Evolutionary conservation across 1,284 basidiomycete genomes (phyloP).

Genomic region (Mycosarcoma mackinlayi): DNA sequence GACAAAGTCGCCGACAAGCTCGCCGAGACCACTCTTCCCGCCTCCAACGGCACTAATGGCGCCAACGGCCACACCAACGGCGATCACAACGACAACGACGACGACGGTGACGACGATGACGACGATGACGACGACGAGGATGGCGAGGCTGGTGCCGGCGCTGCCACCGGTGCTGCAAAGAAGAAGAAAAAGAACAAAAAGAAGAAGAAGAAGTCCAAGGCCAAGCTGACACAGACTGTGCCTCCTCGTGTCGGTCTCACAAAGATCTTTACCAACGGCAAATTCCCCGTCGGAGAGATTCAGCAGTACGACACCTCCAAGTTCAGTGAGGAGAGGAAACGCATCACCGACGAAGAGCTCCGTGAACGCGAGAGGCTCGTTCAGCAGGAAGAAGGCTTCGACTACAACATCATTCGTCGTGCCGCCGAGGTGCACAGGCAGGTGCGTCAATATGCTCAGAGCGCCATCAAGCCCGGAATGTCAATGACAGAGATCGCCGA

Average conservation of each 20-base stretch:
- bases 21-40: slow-evolving; percentile 30
- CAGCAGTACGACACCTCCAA: slow-evolving; percentile 78
- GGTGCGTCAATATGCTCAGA: slow-evolving; percentile 83
- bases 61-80: slow-evolving; percentile 21
- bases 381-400: slow-evolving; percentile 70
- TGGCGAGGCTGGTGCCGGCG: slow-evolving; percentile 24
- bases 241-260: slow-evolving; percentile 91
- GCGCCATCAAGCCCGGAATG: slow-evolving; percentile 91
- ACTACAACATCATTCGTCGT: slow-evolving; percentile 87
- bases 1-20: slow-evolving; percentile 48
- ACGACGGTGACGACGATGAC: slow-evolving; percentile 30
- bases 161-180: slow-evolving; percentile 41
- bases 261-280: slow-evolving; percentile 86
- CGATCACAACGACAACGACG: slow-evolving; percentile 9
- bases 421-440: slow-evolving; percentile 93
- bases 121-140: slow-evolving; percentile 56
- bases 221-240: slow-evolving; percentile 76
- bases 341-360: slow-evolving; percentile 90
- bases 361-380: slow-evolving; percentile 78
- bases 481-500: slow-evolving; percentile 93
- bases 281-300: slow-evolving; percentile 90
- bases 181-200: slow-evolving; percentile 93
- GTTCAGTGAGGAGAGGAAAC: slow-evolving; percentile 75
- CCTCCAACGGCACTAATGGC: slow-evolving; percentile 33
- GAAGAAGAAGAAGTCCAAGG: slow-evolving; percentile 66